A percentile compares a stretch with the other conserved stretches of the same genome.
These are phyloP conservation scores for Aphanomyces cochlioides DNA, from an alignment of 352 stramenopile genomes.

Conservation along the genomic window DNA sequence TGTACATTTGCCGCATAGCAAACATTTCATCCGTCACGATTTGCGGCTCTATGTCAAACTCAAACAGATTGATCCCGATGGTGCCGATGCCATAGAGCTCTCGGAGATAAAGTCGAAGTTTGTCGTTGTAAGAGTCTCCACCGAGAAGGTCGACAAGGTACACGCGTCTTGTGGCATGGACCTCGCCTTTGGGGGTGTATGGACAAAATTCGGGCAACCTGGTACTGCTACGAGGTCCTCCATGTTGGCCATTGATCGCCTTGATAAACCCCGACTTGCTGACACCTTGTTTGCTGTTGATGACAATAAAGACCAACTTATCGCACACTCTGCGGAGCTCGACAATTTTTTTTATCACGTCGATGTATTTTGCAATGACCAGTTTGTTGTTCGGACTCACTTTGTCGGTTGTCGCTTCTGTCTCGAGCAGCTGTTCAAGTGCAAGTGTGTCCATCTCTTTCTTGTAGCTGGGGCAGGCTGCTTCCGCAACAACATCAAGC, in stretches of 20 bases:
- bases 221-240: background rate
- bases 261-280: slow-evolving; percentile 5
- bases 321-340: background rate
- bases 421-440: background rate
- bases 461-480: background rate
- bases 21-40: background rate
- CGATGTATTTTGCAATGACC: background rate
- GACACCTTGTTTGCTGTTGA: background rate
- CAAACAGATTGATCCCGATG: slow-evolving; percentile 6
- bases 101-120: background rate
- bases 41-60: slow-evolving; percentile 11
- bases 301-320: background rate
- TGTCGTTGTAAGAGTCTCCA: background rate
- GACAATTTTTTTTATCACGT: background rate
- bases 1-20: background rate
- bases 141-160: slow-evolving; percentile 9
- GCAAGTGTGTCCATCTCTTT: background rate
- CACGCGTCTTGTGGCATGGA: background rate
- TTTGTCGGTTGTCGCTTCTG: background rate
- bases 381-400: background rate
- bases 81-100: slow-evolving; percentile 7
- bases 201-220: background rate
- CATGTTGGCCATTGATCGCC: background rate
- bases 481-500: background rate
- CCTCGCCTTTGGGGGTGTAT: background rate